Evolutionary conservation across 2,329 filamentous ascomycete genomes (phyloP), one percentile per base, ranked within the genome.

Genomic region (Proliferodiscus dingleyae): DNA sequence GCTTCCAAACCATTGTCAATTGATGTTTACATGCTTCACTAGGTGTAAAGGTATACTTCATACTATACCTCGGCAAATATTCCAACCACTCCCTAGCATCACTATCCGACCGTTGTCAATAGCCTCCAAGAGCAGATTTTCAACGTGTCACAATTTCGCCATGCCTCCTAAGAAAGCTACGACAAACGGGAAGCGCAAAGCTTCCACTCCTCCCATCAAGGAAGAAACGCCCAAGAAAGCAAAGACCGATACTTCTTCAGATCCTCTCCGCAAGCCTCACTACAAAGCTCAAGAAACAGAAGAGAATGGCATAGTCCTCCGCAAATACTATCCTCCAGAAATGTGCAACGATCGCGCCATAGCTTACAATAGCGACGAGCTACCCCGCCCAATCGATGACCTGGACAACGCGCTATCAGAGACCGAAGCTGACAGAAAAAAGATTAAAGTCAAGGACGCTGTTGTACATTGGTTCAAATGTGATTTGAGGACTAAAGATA

Each of bases 381-480:
- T 94, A 3, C 75, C 82, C 3, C 80, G 85, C 0, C 90, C 89
- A 0, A 85, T 94, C 16, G 80, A 89, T 56, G 65, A 77, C 0
- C 72, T 95, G 2, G 63, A 80, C 5, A 63, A 69, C 1, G 80
- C 82, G 0, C 71, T 89, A 4, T 62, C 72, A 19, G 76, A 81
- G 2, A 93, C 88, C 0, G 66, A 71, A 2, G 57, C 66, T 0
- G 63, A 66, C 28, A 74, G 86, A 7, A 68, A 72, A 22, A 64
- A 68, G 1, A 73, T 85, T 10, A 51, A 67, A 1, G 68, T 74
- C 0, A 77, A 77, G 23, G 69, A 78, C 21, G 79, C 82, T 0
- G 83, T 95, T 0, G 78, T 95, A 0, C 87, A 95, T 66, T 95
- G 89, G 89, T 95, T 91, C 71, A 94, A 93, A 67, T 81, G 78